Percentiles rank a stretch among this genome's conserved stretches.
Conservation (phyloP, 2,329 filamentous ascomycete species). For the Microcera coccophila region DNA sequence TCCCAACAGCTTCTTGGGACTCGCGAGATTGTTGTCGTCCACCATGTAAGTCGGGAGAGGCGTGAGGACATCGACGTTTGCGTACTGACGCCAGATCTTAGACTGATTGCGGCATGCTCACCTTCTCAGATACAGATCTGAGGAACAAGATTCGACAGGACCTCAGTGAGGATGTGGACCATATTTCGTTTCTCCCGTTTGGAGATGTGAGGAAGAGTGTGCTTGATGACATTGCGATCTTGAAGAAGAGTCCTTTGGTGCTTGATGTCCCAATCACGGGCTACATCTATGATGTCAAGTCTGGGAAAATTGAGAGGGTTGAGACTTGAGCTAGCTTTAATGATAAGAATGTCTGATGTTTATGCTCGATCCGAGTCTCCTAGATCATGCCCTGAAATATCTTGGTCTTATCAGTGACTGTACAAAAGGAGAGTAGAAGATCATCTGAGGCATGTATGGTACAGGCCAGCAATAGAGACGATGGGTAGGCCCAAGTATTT, state of each 20-base stretch:
- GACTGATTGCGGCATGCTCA: constrained; percentile 58
- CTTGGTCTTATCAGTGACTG: too few species aligned
- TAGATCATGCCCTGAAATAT: too few species aligned
- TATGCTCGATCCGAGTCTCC: too few species aligned
- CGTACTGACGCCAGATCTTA: constrained; percentile 19
- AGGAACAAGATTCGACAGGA: constrained; percentile 55
- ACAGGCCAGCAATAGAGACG: too few species aligned
- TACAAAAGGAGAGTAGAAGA: too few species aligned
- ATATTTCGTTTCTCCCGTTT: constrained; percentile 64
- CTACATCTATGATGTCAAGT: constrained; percentile 77
- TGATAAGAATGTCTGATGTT: background rate
- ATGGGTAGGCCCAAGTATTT: too few species aligned
- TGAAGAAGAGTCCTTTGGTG: constrained; percentile 58
- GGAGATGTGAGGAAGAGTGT: constrained; percentile 61
- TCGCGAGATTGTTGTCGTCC: constrained; percentile 68
- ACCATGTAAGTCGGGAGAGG: constrained; percentile 54
- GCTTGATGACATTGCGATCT: constrained; percentile 59
- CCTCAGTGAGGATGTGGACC: constrained; percentile 48
- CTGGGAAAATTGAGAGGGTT: constrained; percentile 49
- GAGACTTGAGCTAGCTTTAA: background rate
- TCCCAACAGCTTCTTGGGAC: constrained; percentile 77
- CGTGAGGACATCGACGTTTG: constrained; percentile 3
- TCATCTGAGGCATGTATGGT: too few species aligned
- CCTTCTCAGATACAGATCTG: constrained; percentile 58
- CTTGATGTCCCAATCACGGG: constrained; percentile 62